phyloP scores from a whole-genome alignment of 2,329 filamentous ascomycete species.

The Trichoderma koningii region DNA sequence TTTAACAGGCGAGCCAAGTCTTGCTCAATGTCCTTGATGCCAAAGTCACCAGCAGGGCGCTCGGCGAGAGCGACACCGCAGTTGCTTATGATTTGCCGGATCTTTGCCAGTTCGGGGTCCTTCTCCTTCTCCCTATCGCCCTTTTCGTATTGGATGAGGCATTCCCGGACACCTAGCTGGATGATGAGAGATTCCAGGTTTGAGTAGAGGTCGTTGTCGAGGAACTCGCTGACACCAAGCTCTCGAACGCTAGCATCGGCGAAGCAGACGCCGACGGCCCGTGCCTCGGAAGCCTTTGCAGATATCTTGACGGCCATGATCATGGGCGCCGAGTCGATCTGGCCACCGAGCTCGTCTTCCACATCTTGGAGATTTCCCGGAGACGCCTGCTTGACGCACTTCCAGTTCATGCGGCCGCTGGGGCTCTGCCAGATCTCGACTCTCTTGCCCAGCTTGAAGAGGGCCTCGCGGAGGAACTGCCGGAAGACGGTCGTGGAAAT shows the following conservation, averaged over 20 bases:
- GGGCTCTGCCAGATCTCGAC: conserved; percentile 85
- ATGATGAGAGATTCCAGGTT: conserved; percentile 97
- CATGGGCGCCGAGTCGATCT: conserved; percentile 87
- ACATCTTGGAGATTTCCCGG: conserved; percentile 96
- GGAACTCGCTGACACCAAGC: conserved; percentile 93
- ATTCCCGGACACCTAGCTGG: conserved; percentile 93
- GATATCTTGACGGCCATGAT: conserved; percentile 94
- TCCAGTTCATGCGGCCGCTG: conserved; percentile 84
- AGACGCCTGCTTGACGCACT: conserved; percentile 85
- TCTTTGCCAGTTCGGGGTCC: conserved; percentile 83
- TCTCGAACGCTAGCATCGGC: conserved; percentile 96
- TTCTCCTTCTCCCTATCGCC: conserved; percentile 82
- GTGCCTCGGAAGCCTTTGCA: conserved; percentile 80
- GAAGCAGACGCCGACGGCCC: conserved; percentile 92
- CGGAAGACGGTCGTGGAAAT: conserved; percentile 94
- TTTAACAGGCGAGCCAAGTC: conserved; percentile 85
- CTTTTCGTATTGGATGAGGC: conserved; percentile 78
- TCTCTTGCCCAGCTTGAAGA: conserved; percentile 87
- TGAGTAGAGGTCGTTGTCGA: conserved; percentile 98
- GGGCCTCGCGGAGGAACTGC: conserved; percentile 90
- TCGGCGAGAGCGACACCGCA: conserved; percentile 91
- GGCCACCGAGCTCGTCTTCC: conserved; percentile 87
- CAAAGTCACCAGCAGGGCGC: conserved; percentile 74
- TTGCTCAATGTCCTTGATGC: conserved; percentile 90
- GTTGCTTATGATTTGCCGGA: conserved; percentile 85